These are phyloP conservation scores for Trichoderma asperelloides DNA, from an alignment of 495 filamentous ascomycete species.

Conservation along the genomic window DNA sequence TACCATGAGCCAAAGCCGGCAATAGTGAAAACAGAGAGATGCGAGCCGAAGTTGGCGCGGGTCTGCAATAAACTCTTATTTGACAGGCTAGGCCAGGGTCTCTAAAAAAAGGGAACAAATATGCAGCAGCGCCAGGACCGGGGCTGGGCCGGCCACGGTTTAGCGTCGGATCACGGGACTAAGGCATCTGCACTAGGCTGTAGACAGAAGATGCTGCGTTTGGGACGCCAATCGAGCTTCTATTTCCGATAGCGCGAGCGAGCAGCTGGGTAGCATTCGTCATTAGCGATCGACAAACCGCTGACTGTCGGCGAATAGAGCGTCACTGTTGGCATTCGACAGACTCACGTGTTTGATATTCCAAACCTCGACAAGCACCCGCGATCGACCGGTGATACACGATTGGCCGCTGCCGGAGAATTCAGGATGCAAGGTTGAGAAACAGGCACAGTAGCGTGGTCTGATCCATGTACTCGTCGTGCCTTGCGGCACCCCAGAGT, in stretches of 20 bases:
- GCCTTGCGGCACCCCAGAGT: constrained; percentile 7
- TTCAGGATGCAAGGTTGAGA: constrained; percentile 7
- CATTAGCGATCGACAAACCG: too few species aligned
- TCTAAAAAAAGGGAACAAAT: background rate
- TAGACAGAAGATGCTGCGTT: background rate
- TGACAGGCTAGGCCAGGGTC: background rate
- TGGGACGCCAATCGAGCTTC: background rate
- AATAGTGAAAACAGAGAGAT: background rate
- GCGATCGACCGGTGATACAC: background rate
- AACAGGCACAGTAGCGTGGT: constrained; percentile 7
- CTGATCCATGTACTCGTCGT: constrained; percentile 4
- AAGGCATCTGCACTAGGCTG: background rate
- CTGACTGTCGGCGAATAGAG: too few species aligned
- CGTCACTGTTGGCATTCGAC: too few species aligned
- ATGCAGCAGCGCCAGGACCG: background rate
- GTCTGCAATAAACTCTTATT: background rate
- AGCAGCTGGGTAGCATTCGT: too few species aligned
- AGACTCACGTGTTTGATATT: too few species aligned
- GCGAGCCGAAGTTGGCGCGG: constrained; percentile 8
- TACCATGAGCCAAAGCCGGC: background rate
- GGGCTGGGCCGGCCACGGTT: background rate
- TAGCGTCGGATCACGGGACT: background rate
- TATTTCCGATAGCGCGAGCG: too few species aligned
- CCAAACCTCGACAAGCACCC: too few species aligned
- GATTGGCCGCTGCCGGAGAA: constrained; percentile 1